Percentiles rank a stretch among this genome's conserved stretches.
phyloP scores from a whole-genome alignment of 176 grass and related monocot species.

The Paspalum vaginatum region DNA sequence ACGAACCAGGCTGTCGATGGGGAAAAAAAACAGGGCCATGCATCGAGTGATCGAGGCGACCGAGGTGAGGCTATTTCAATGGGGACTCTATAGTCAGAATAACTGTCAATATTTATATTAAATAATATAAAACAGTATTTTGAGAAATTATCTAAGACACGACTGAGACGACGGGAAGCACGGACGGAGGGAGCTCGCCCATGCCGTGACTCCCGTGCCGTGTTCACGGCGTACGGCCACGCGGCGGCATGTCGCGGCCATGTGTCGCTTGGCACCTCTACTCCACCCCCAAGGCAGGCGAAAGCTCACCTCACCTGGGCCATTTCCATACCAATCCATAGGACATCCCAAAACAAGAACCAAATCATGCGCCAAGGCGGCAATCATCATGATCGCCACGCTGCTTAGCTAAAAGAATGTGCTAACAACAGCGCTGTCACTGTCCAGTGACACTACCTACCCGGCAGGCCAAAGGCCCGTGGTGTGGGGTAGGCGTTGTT shows the following conservation, averaged over 20 bases:
- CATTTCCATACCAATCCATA: background rate
- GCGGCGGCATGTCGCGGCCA: background rate
- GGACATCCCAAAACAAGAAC: conserved; percentile 3
- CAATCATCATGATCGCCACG: background rate
- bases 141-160: too few relatives aligned
- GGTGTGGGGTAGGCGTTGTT: background rate
- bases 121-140: too few relatives aligned
- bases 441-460: background rate
- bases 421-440: conserved; percentile 20
- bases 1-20: too few relatives aligned
- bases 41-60: too few relatives aligned
- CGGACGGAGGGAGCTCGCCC: background rate
- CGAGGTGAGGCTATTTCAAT: too few relatives aligned
- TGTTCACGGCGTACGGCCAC: background rate
- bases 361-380: background rate
- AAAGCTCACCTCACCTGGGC: background rate
- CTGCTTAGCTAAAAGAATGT: conserved; percentile 21
- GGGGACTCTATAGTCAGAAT: too few relatives aligned
- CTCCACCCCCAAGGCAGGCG: background rate
- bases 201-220: background rate
- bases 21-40: too few relatives aligned
- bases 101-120: too few relatives aligned
- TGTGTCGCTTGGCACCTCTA: background rate
- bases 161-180: too few relatives aligned
- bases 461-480: background rate